Evolutionary conservation across 2,329 filamentous ascomycete genomes (phyloP), one percentile per base, ranked within the genome.

Genomic region (Lasiodiplodia gonubiensis): DNA sequence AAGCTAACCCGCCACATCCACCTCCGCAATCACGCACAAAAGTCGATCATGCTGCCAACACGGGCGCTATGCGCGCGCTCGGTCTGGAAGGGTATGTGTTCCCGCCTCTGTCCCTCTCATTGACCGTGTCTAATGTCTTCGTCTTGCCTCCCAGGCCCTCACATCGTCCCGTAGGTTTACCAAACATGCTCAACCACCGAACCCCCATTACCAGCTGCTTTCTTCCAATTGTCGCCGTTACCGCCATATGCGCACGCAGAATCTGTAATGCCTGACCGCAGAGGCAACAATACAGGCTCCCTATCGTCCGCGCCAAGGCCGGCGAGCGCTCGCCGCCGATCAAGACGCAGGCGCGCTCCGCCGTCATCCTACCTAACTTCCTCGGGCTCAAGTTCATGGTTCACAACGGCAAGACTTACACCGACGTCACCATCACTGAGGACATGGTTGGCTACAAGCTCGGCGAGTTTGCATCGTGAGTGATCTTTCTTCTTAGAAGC

Each of bases 381-480:
- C 92, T 97, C 65, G 93, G 93, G 16, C 83, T 97, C 74, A 90
- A 89, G 78, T 97, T 97, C 80, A 90, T 94, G 80, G 88, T 97
- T 68, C 91, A 97, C 83, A 97, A 97, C 78, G 94, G 94, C 75
- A 97, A 95, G 83, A 86, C 86, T 37, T 97, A 97, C 80, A 82
- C 90, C 73, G 92, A 95, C 72, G 86, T 97, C 66, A 86, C 85
- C 71, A 91, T 97, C 70, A 97, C 93, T 18, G 94, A 97, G 78
- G 92, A 97, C 75, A 97, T 97, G 94, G 94, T 97, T 60, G 94
- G 94, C 65, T 91, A 95, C 80, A 97, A 97, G 82, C 85, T 97
- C 72, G 94, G 94, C 74, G 94, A 97, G 81, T 97, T 97, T 79
- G 89, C 93, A 70, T 84, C 88, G 93, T 97, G 87, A 46, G 42